Percentiles rank a stretch among this genome's conserved stretches.
Evolutionary conservation across 2,329 filamentous ascomycete species (phyloP).

Genomic region (Teratosphaeriaceae sp.): DNA sequence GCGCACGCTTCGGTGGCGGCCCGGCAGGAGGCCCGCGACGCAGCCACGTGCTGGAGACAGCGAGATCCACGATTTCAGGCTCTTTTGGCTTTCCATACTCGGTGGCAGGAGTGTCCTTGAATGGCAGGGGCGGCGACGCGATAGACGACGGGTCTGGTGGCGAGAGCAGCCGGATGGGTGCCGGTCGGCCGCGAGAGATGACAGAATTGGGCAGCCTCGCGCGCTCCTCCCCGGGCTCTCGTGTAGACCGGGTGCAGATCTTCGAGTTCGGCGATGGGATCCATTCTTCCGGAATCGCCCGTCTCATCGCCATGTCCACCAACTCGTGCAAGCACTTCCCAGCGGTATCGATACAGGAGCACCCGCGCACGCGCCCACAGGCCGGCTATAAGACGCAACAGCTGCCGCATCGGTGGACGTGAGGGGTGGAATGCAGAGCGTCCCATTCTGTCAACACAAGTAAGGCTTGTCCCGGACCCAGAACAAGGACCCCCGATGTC

Average conservation of each 20-base stretch:
- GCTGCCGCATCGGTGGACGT: conserved; percentile 16
- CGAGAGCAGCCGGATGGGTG: conserved; percentile 13
- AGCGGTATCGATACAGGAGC: conserved; percentile 3
- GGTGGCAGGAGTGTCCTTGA: conserved; percentile 4
- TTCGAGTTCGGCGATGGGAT: conserved; percentile 9
- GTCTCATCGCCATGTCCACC: conserved; percentile 10
- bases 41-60: conserved; percentile 13
- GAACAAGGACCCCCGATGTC: conserved; percentile 1
- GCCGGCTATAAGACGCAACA: background rate
- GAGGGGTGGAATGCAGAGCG: conserved; percentile 26
- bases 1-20: conserved; percentile 1
- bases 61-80: conserved; percentile 21
- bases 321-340: conserved; percentile 1
- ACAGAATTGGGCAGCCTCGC: conserved; percentile 8
- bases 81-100: conserved; percentile 10
- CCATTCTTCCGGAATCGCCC: conserved; percentile 13
- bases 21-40: conserved; percentile 5
- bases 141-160: conserved; percentile 3
- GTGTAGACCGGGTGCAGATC: conserved; percentile 8
- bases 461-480: background rate
- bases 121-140: conserved; percentile 6
- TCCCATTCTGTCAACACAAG: too few species aligned
- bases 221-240: conserved; percentile 13
- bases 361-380: conserved; percentile 2
- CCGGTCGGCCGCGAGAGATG: conserved; percentile 8